Evolutionary conservation across 2,329 filamentous ascomycete genomes (phyloP).

Genomic region (Alternaria triticina): DNA sequence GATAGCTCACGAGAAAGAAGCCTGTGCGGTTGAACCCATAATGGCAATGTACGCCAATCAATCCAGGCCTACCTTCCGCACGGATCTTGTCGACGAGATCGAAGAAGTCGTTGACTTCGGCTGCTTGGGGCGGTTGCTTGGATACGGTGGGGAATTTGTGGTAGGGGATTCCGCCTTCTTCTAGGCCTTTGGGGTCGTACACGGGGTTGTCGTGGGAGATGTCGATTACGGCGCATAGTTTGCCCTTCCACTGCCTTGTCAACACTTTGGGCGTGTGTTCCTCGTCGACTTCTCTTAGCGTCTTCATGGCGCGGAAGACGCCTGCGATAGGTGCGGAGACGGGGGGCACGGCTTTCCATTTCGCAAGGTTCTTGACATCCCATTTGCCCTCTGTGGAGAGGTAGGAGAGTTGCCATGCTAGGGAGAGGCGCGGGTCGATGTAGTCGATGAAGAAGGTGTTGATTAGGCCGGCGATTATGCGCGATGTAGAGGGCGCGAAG

Average conservation of each 20-base stretch:
- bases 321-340: conserved; percentile 80
- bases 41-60: conserved; percentile 89
- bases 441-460: conserved; percentile 79
- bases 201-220: conserved; percentile 91
- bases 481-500: conserved; percentile 77
- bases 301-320: conserved; percentile 90
- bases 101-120: conserved; percentile 67
- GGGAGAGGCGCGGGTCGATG: conserved; percentile 77
- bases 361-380: conserved; percentile 95
- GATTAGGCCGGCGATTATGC: conserved; percentile 79
- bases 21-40: conserved; percentile 96
- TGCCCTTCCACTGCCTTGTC: conserved; percentile 67
- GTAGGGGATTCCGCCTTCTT: conserved; percentile 54
- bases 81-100: conserved; percentile 60
- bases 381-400: conserved; percentile 91
- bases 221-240: conserved; percentile 81
- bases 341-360: conserved; percentile 82
- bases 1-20: conserved; percentile 86
- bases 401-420: conserved; percentile 90
- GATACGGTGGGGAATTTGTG: conserved; percentile 92
- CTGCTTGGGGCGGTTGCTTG: conserved; percentile 77
- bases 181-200: conserved; percentile 71
- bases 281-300: conserved; percentile 86
- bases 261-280: conserved; percentile 79
- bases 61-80: conserved; percentile 31